Conservation (phyloP, 805 yeast genomes). For the Lachancea thermotolerans region DNA sequence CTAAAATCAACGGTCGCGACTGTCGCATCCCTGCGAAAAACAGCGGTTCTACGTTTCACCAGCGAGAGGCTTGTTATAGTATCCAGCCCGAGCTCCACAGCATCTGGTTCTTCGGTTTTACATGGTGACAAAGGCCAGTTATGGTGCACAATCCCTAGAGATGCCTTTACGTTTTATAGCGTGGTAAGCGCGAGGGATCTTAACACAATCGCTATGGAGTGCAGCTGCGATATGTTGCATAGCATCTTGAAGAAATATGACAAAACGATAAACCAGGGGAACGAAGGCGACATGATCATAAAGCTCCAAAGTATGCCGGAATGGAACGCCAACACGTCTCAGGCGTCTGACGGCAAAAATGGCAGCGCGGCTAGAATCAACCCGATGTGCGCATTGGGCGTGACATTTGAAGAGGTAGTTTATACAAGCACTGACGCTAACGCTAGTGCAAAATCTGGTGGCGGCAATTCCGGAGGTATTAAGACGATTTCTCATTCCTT, state of each 20-base stretch:
- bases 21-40: constrained; percentile 28
- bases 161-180: constrained; percentile 24
- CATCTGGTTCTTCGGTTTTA: constrained; percentile 11
- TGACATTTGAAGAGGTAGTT: constrained; percentile 27
- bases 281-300: constrained; percentile 23
- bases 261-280: constrained; percentile 23
- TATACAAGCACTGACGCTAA: constrained; percentile 11
- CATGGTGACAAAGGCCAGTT: constrained; percentile 28
- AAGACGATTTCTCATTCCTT: constrained; percentile 54
- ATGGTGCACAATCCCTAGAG: constrained; percentile 30
- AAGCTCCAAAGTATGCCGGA: constrained; percentile 25
- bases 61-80: constrained; percentile 26
- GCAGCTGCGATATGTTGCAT: constrained; percentile 26
- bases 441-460: constrained; percentile 6
- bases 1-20: constrained; percentile 27
- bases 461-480: constrained; percentile 5
- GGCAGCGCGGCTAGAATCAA: constrained; percentile 11
- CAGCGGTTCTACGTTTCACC: constrained; percentile 30
- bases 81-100: constrained; percentile 24
- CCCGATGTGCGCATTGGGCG: constrained; percentile 24
- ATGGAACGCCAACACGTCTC: constrained; percentile 15
- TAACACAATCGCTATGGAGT: constrained; percentile 28
- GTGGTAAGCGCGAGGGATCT: constrained; percentile 25
- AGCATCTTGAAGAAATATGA: constrained; percentile 29
- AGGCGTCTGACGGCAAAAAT: constrained; percentile 3